Evolutionary conservation across 208 protist species (phyloP), one percentile per base, ranked within the genome.

Genomic region (Trypanosoma lewisi): DNA sequence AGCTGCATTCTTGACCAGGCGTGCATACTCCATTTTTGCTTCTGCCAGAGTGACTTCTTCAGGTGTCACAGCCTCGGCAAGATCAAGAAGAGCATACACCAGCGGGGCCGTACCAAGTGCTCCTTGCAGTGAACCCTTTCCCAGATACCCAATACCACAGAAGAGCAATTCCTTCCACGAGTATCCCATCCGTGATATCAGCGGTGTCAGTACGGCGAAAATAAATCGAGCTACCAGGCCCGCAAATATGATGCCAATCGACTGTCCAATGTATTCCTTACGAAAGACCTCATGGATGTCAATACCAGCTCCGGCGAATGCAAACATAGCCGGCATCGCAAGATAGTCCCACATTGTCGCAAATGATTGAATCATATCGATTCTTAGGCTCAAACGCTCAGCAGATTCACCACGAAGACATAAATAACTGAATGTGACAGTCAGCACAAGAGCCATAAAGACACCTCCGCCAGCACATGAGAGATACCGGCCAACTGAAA

Each of bases 301-400:
- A 25, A 83, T 61, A 31, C 51, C 63, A 1, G 81, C 67, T 2
- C 81, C 81, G 17, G 77, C 64, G 37, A 87, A 55, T 6, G 63
- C 77, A 68, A 87, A 87, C 45, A 87, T 62, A 7, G 74, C 66
- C 21, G 81, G 81, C 81, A 87, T 87, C 6, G 73, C 76, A 39
- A 78, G 59, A 61, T 83, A 87, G 36, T 83, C 77, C 77, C 77
- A 87, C 27, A 83, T 49, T 4, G 67, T 78, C 0, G 76, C 71
- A 21, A 83, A 67, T 3, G 58, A 68, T 45, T 80, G 72, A 48
- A 69, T 63, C 64, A 87, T 64, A 53, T 87, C 76, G 23, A 61
- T 63, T 67, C 74, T 80, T 17, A 76, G 56, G 0, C 45, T 62
- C 27, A 77, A 36, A 63, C 78, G 73, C 19, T 80, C 71, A 8